phyloP scores from a whole-genome alignment of 129 eudicot species.

The Artemisia argyi region DNA sequence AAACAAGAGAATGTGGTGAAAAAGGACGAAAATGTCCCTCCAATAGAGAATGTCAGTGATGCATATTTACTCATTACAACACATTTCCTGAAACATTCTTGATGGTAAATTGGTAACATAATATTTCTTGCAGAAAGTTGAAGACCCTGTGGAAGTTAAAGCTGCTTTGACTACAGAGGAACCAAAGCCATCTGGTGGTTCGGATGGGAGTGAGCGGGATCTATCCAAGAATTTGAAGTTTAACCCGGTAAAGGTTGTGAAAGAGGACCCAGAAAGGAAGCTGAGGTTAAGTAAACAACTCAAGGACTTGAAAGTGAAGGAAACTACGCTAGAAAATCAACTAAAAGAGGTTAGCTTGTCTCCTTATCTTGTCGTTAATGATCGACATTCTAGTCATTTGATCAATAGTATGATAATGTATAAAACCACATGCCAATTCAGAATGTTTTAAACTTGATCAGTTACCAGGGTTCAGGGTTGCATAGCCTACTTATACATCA shows the following conservation, averaged over 20 bases:
- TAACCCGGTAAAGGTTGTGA: conserved; percentile 37
- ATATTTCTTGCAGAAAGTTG: conserved; percentile 27
- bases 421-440: not conserved
- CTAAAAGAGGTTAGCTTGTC: conserved; percentile 57
- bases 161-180: conserved; percentile 31
- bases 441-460: not conserved
- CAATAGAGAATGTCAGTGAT: conserved; percentile 32
- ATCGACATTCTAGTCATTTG: conserved; percentile 6
- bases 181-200: conserved; percentile 23
- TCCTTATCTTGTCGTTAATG: not conserved
- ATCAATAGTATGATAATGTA: not conserved
- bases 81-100: not conserved
- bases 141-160: conserved; percentile 34
- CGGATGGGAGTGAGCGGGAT: conserved; percentile 30
- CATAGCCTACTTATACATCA: not conserved
- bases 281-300: conserved; percentile 39
- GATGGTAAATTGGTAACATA: not conserved
- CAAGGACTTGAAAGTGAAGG: conserved; percentile 49
- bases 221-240: conserved; percentile 24
- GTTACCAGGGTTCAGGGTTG: not conserved
- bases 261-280: conserved; percentile 36
- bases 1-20: conserved; percentile 39
- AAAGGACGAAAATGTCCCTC: conserved; percentile 43
- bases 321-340: conserved; percentile 43
- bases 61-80: conserved; percentile 17